These are phyloP conservation scores for Salix brachista DNA, from an alignment of 345 rosid genomes.

Conservation along the genomic window DNA sequence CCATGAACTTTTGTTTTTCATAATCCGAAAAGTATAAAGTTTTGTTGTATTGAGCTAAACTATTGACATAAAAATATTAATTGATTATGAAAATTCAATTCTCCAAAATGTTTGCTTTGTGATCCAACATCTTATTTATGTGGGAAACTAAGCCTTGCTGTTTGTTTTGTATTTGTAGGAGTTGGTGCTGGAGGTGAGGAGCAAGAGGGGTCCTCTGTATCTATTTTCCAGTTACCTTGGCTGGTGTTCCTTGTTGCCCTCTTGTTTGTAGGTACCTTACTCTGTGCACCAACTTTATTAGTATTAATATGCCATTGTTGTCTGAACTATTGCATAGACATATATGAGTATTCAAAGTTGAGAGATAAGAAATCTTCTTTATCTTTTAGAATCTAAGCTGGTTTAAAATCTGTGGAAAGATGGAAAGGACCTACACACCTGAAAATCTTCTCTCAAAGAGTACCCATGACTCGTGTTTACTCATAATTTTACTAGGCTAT, in stretches of 20 bases:
- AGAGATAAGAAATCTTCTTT: too few species aligned
- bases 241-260: constrained; percentile 63
- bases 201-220: constrained; percentile 66
- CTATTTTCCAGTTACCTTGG: constrained; percentile 79
- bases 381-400: not conserved
- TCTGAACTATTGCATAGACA: not conserved
- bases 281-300: constrained; percentile 30
- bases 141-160: not conserved
- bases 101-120: not conserved
- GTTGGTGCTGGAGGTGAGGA: constrained; percentile 99
- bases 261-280: constrained; percentile 97
- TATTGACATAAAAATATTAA: not conserved
- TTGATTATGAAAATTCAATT: not conserved
- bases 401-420: not conserved
- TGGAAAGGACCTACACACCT: not conserved
- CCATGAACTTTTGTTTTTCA: not conserved
- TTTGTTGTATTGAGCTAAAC: not conserved
- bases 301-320: not conserved
- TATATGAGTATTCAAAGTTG: not conserved
- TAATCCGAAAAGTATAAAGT: not conserved
- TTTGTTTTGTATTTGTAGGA: constrained; percentile 41
- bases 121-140: not conserved
- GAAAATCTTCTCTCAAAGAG: not conserved
- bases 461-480: not conserved
- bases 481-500: not conserved